Base-by-base conservation (phyloP, 805 yeast genomes). In the Saccharomycopsis fermentans region DNA sequence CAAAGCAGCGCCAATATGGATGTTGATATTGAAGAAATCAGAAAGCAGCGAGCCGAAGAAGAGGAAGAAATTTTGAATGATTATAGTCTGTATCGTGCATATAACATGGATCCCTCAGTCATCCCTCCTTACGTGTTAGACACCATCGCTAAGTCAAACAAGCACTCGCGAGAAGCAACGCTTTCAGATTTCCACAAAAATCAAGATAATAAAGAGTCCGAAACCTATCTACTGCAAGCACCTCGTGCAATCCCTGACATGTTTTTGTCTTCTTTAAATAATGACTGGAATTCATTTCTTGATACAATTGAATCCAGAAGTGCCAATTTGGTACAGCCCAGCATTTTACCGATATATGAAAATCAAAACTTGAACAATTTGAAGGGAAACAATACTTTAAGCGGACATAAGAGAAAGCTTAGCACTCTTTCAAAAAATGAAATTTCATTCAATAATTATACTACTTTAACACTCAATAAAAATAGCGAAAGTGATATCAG, bases 71-170 rank as follows among this genome's bases (percentile, higher is more conserved):
- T 59, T 1, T 50, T 11, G 55, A 51, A 26, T 36, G 50, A 43
- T 24, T 43, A 43, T 8, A 43, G 29, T 43, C 50, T 24, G 50
- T 43, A 43, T 43, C 50, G 50, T 43, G 50, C 50, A 21, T 35
- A 59, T 26, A 55, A 58, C 34, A 71, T 74, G 39, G 68, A 68
- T 47, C 77, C 80, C 1, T 68, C 69, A 0, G 74, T 82, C 0
- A 72, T 78, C 0, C 92, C 92, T 1, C 84, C 86, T 0, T 86
- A 81, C 70, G 90, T 81, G 0, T 68, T 86, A 51, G 86, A 83
- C 59, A 76, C 77, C 34, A 66, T 82, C 62, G 69, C 75, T 43
- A 67, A 68, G 27, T 59, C 63, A 6, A 56, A 59, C 26, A 39
- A 54, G 35, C 9, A 64, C 56, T 62, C 62, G 29, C 19, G 50